These are phyloP conservation scores for Claviceps quebecensis DNA, from an alignment of 2,329 filamentous ascomycete species.

Conservation along the genomic window DNA sequence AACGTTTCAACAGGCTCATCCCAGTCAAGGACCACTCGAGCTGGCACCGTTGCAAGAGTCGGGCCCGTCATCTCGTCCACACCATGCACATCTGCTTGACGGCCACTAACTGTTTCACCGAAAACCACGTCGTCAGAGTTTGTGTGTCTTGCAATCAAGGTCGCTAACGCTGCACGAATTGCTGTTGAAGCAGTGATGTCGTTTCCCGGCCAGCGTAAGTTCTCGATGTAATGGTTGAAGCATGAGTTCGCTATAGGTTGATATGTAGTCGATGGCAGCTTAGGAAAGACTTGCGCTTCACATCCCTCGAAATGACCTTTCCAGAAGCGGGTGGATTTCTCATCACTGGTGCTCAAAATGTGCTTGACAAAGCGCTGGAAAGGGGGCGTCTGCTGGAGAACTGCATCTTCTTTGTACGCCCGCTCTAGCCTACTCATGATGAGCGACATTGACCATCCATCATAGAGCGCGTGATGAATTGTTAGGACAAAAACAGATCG, in stretches of 20 bases:
- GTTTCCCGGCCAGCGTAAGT: slow-evolving; percentile 4
- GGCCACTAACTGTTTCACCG: slow-evolving; percentile 14
- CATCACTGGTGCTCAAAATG: slow-evolving; percentile 19
- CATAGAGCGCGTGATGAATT: slow-evolving; percentile 36
- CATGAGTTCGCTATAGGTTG: slow-evolving; percentile 2
- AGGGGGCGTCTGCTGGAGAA: slow-evolving; percentile 12
- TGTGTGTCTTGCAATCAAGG: slow-evolving; percentile 24
- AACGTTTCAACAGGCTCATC: slow-evolving; percentile 5
- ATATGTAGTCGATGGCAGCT: not conserved
- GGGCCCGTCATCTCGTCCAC: slow-evolving; percentile 16
- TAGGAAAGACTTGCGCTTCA: not conserved
- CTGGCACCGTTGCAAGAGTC: slow-evolving; percentile 15
- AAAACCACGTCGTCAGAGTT: slow-evolving; percentile 18
- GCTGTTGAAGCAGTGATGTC: slow-evolving; percentile 11
- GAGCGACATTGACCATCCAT: slow-evolving; percentile 34
- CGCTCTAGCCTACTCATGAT: slow-evolving; percentile 25
- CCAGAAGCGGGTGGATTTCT: slow-evolving; percentile 27
- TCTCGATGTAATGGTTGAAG: not conserved
- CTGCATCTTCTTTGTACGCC: slow-evolving; percentile 17
- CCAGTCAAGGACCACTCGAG: slow-evolving; percentile 7
- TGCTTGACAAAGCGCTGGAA: slow-evolving; percentile 30
- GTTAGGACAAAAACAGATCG: slow-evolving; percentile 18
- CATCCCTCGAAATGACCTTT: slow-evolving; percentile 7
- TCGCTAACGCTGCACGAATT: slow-evolving; percentile 14
- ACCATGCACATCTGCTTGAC: slow-evolving; percentile 13